These are phyloP conservation scores for Candida sanyaensis DNA, from an alignment of 1,139 yeast genomes.

Conservation along the genomic window DNA sequence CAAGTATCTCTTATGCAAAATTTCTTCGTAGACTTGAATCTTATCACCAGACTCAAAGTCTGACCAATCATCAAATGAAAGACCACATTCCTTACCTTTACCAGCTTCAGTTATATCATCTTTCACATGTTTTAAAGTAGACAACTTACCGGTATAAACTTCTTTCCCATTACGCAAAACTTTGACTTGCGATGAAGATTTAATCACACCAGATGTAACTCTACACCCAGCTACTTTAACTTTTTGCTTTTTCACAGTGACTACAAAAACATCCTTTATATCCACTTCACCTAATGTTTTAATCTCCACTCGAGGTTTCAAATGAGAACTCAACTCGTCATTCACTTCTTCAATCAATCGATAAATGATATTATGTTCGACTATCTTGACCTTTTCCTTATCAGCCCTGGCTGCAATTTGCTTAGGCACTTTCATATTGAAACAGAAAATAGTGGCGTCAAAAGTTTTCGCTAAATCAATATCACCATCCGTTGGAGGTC, in stretches of 20 bases:
- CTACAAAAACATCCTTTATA: conserved; percentile 70
- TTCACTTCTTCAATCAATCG: conserved; percentile 86
- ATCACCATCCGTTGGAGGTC: conserved; percentile 83
- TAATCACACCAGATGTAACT: conserved; percentile 69
- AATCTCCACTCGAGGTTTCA: conserved; percentile 69
- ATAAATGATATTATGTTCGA: conserved; percentile 79
- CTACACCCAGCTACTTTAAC: conserved; percentile 85
- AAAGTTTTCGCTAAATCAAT: conserved; percentile 79
- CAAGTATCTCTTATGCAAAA: conserved; percentile 67
- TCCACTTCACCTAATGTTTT: conserved; percentile 71
- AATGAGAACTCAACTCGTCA: conserved; percentile 55
- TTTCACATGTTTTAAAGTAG: conserved; percentile 79
- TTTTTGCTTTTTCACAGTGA: conserved; percentile 53
- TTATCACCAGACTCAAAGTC: conserved; percentile 74
- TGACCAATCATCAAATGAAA: conserved; percentile 72
- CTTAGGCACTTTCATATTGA: conserved; percentile 72
- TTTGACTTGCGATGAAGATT: conserved; percentile 60
- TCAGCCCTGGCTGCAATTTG: conserved; percentile 64
- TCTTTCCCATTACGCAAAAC: conserved; percentile 58
- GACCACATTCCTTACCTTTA: conserved; percentile 90
- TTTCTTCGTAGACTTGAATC: conserved; percentile 73
- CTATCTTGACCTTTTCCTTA: conserved; percentile 57
- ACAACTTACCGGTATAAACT: conserved; percentile 67
- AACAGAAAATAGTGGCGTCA: conserved; percentile 72
- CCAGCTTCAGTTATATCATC: conserved; percentile 77